These are phyloP conservation scores for Nelumbo lutea DNA, from an alignment of 164 flowering plant species.

Conservation along the genomic window DNA sequence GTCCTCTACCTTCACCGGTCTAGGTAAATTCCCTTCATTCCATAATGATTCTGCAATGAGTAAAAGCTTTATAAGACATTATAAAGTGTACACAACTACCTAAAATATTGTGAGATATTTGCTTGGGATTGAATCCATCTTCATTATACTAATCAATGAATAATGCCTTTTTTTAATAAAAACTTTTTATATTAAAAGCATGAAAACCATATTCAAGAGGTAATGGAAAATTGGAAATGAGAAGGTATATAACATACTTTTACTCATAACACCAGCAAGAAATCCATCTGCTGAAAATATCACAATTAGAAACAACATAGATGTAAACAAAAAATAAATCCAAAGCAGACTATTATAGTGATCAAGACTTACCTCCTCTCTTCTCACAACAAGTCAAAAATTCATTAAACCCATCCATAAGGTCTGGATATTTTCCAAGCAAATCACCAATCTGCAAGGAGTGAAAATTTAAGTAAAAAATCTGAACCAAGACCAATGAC, in stretches of 20 bases:
- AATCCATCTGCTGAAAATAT: slow-evolving; percentile 60
- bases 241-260: slow-evolving; percentile 46
- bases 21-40: slow-evolving; percentile 49
- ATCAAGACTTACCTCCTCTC: slow-evolving; percentile 51
- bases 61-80: slow-evolving; percentile 4
- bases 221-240: slow-evolving; percentile 2
- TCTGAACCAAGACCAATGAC: background rate
- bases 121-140: too few species aligned
- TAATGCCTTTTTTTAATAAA: too few species aligned
- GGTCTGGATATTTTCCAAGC: slow-evolving; percentile 70
- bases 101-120: background rate
- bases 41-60: slow-evolving; percentile 48
- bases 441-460: slow-evolving; percentile 57
- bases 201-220: slow-evolving; percentile 1
- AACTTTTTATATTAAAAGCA: background rate
- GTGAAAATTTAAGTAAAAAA: slow-evolving; percentile 7
- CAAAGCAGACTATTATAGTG: background rate
- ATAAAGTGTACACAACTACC: background rate
- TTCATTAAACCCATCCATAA: slow-evolving; percentile 70
- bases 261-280: slow-evolving; percentile 60
- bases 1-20: slow-evolving; percentile 52
- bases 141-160: too few species aligned
- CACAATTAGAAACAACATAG: slow-evolving; percentile 17
- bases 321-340: slow-evolving; percentile 1
- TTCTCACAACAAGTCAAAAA: slow-evolving; percentile 65